These are phyloP conservation scores for barrel medic (Medicago truncatula) DNA, from an alignment of 306 rosid genomes.

Conservation along the genomic window DNA sequence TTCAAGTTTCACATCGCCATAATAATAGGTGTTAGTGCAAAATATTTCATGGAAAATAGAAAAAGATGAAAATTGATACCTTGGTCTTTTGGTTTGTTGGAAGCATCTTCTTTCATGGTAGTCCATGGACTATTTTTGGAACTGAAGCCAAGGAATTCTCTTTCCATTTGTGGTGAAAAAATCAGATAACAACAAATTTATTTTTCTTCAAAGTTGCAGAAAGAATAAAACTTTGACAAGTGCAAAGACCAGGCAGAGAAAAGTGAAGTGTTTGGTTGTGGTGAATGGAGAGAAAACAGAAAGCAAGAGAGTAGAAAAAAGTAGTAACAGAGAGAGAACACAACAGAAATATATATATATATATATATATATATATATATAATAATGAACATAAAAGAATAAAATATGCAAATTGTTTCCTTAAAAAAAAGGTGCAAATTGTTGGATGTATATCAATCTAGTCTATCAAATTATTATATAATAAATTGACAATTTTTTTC, in stretches of 20 bases:
- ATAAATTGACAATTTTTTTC: too few species aligned
- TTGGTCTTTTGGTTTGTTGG: conserved; percentile 48
- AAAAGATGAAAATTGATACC: conserved; percentile 49
- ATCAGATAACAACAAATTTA: conserved; percentile 23
- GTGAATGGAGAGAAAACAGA: conserved; percentile 16
- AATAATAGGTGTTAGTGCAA: background rate
- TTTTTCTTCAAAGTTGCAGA: background rate
- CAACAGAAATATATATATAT: conserved; percentile 5
- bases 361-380: too few species aligned
- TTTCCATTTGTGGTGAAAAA: conserved; percentile 59
- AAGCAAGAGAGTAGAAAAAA: background rate
- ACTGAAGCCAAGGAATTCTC: conserved; percentile 72
- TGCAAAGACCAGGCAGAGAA: background rate
- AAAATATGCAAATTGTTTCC: too few species aligned
- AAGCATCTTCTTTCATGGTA: conserved; percentile 49
- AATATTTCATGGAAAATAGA: background rate
- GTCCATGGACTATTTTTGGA: conserved; percentile 45
- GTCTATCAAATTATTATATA: too few species aligned
- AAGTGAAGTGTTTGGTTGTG: background rate
- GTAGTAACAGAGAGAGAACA: background rate
- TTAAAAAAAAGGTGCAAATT: too few species aligned
- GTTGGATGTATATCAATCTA: too few species aligned
- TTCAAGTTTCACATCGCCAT: conserved; percentile 1
- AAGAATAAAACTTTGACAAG: conserved; percentile 1
- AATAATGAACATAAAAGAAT: too few species aligned